Evolutionary conservation across 1,284 basidiomycete genomes (phyloP), one percentile per base, ranked within the genome.

Genomic region (Psilocybe mexicana): DNA sequence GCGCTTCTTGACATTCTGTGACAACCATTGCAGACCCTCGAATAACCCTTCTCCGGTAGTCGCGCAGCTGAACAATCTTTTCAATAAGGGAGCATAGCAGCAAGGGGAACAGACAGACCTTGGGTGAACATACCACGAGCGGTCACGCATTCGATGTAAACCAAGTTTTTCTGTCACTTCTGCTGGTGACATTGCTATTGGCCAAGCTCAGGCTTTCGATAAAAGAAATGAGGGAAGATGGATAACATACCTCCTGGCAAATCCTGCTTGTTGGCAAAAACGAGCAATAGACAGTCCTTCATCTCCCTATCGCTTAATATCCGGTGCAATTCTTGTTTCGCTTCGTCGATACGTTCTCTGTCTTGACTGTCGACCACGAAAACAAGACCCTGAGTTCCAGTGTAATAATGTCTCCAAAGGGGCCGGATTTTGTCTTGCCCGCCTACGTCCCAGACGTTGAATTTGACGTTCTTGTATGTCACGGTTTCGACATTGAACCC

Each of bases 361-460:
- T 99, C 96, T 69, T 95, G 86, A 67, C 89, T 88, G 76, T 91
- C 88, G 50, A 98, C 87, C 55, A 98, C 88, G 76, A 98, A 99
- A 65, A 99, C 97, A 74, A 99, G 94, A 67, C 96, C 97, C 78
- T 99, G 97, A 26, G 97, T 99, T 76, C 97, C 98, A 64, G 97
- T 98, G 84, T 88, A 86, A 83, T 98, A 98, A 76, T 98, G 96
- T 76, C 97, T 84, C 96, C 96, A 99, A 55, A 99, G 81, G 48
- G 97, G 97, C 63, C 97, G 84, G 70, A 98, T 98, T 84, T 98
- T 98, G 80, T 98, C 96, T 77, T 98, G 96, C 40, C 96, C 97
- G 73, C 97, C 97, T 58, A 99, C 97, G 74, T 99, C 97, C 97
- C 97, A 99, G 25, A 99, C 97, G 69, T 97, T 99, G 83, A 99